Evolutionary conservation across 768 basidiomycete species (phyloP).

Genomic region (Crucibulum laeve): DNA sequence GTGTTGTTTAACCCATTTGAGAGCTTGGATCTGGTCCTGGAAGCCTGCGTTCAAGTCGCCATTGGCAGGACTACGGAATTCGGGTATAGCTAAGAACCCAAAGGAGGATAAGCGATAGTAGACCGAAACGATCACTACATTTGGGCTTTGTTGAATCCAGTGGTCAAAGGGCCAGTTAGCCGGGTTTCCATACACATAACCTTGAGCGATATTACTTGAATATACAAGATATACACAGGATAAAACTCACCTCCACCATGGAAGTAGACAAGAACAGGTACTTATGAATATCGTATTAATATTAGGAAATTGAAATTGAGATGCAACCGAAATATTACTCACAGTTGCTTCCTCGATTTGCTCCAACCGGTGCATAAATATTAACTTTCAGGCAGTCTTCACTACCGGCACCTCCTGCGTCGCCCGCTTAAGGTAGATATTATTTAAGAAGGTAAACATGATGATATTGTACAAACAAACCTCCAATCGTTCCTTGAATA

Average conservation of each 20-base stretch:
- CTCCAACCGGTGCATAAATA: constrained; percentile 51
- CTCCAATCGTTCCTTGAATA: constrained; percentile 41
- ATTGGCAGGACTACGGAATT: constrained; percentile 29
- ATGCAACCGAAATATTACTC: constrained; percentile 13
- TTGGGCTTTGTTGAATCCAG: constrained; percentile 61
- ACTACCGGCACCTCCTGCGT: constrained; percentile 59
- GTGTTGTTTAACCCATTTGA: constrained; percentile 61
- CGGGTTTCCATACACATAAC: constrained; percentile 57
- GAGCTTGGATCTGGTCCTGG: constrained; percentile 55
- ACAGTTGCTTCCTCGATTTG: constrained; percentile 43
- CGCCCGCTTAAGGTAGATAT: constrained; percentile 31
- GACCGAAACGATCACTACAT: constrained; percentile 60
- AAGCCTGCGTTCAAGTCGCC: constrained; percentile 54
- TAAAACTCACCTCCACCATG: constrained; percentile 34
- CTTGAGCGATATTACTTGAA: constrained; percentile 17
- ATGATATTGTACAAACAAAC: not conserved
- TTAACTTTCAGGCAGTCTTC: constrained; percentile 71
- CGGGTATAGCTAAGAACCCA: constrained; percentile 56
- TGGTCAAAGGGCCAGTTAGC: constrained; percentile 62
- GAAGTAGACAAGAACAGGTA: constrained; percentile 44
- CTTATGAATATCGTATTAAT: constrained; percentile 14
- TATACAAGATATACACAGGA: not conserved
- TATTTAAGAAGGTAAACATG: not conserved
- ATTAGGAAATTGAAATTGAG: not conserved
- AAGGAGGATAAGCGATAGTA: constrained; percentile 63